Base-by-base conservation (phyloP, 208 protist species). In the Trypanosoma avium region DNA sequence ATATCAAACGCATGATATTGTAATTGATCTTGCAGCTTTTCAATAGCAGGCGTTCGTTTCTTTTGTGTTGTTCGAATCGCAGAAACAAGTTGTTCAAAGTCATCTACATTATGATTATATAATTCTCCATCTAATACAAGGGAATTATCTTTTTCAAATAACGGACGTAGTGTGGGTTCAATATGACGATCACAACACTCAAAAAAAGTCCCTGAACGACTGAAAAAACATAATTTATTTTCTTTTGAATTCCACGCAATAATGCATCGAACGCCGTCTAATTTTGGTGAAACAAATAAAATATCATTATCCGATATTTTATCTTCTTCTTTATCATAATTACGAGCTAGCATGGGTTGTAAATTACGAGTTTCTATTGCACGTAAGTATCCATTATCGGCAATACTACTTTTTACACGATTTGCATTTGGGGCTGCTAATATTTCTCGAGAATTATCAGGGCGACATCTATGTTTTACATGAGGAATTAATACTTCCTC, bases 241-340 rank as follows among this genome's bases (percentile, higher is more conserved):
- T 78, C 71, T 58, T 76, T 52, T 0, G 30, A 27, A 68, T 92
- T 81, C 73, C 84, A 92, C 13, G 86, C 76, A 12, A 77, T 84
- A 27, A 96, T 61, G 61, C 91, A 96, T 38, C 91, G 91, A n/a
- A 96, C 88, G 32, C 91, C 91, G 43, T 96, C 91, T 17, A 96
- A 80, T 76, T 96, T 96, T 1, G 91, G 91, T 6, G 91, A 96
- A 26, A 91, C 83, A 13, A 65, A 71, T 17, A 95, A 19, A 47
- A 73, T 27, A 49, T 92, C 90, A 10, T 63, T 58, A 3, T 59
- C 42, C 1, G 46, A 66, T 61, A 93, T 93, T 67, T 81, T 86
- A 17, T 61, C 42, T 9, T 22, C 26, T 49, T 90, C 84, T 36
- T 90, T 87, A 10, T 81, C 72, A 64, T 73, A 93, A 71, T 72